phyloP scores from a whole-genome alignment of 2,329 filamentous ascomycete genomes.

The Phaeosphaeriaceae sp. region DNA sequence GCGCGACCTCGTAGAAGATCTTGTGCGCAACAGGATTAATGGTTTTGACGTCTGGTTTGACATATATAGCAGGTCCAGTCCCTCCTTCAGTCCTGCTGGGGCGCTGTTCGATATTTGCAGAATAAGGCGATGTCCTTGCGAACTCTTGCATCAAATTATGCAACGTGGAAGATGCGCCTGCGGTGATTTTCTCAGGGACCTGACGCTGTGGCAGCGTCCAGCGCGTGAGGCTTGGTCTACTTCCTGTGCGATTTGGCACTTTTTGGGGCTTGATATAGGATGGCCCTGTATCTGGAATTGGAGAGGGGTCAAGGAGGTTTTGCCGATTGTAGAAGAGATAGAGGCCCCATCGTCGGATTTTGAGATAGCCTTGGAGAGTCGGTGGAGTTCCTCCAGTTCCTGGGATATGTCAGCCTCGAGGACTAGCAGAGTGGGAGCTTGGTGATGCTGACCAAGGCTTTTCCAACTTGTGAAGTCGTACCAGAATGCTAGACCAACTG shows the following conservation, averaged over 20 bases:
- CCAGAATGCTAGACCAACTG: slow-evolving; percentile 22
- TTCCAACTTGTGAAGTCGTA: slow-evolving; percentile 36
- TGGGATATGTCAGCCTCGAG: slow-evolving; percentile 15
- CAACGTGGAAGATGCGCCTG: slow-evolving; percentile 21
- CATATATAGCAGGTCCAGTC: slow-evolving; percentile 41
- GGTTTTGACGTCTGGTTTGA: slow-evolving; percentile 28
- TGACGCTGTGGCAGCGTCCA: slow-evolving; percentile 44
- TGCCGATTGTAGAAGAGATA: slow-evolving; percentile 34
- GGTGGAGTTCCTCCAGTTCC: slow-evolving; percentile 43
- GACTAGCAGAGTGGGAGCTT: neutral
- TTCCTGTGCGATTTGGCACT: slow-evolving; percentile 26
- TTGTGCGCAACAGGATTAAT: slow-evolving; percentile 38
- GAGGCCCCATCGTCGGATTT: slow-evolving; percentile 38
- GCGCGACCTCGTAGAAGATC: slow-evolving; percentile 51
- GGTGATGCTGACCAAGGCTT: slow-evolving; percentile 16
- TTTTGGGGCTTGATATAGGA: slow-evolving; percentile 31
- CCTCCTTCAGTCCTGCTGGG: slow-evolving; percentile 42
- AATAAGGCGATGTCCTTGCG: slow-evolving; percentile 22
- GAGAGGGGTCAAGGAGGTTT: slow-evolving; percentile 31
- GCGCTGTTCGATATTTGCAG: slow-evolving; percentile 24
- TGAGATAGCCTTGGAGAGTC: slow-evolving; percentile 37
- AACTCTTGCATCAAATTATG: slow-evolving; percentile 32
- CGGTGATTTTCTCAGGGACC: slow-evolving; percentile 26
- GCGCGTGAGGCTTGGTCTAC: slow-evolving; percentile 28
- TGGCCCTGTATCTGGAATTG: slow-evolving; percentile 30